phyloP scores from a whole-genome alignment of 2,329 filamentous ascomycete genomes.

The Macrophomina phaseolina region DNA sequence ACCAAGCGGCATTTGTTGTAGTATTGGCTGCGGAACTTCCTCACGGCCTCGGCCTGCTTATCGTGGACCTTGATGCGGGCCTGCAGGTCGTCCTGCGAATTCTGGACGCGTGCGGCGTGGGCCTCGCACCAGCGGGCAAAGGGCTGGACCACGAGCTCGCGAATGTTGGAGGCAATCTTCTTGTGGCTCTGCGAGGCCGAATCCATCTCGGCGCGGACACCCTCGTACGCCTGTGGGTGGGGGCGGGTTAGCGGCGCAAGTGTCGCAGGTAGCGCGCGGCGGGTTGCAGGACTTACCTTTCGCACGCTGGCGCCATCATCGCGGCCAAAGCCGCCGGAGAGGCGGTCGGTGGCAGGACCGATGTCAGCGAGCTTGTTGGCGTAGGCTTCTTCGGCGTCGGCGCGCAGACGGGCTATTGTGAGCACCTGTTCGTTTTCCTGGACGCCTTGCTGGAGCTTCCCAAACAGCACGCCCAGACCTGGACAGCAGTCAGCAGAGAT shows the following conservation, averaged over 20 bases:
- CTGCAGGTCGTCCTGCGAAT: constrained; percentile 94
- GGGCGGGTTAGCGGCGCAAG: constrained; percentile 33
- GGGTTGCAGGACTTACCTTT: constrained; percentile 67
- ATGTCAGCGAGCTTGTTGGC: constrained; percentile 82
- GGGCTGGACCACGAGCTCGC: constrained; percentile 91
- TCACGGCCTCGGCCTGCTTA: constrained; percentile 85
- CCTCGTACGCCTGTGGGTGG: constrained; percentile 79
- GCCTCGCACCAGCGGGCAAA: constrained; percentile 97
- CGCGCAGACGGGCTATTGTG: constrained; percentile 89
- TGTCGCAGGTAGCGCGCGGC: constrained; percentile 2
- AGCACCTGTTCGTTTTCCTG: constrained; percentile 94
- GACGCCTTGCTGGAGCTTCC: constrained; percentile 95
- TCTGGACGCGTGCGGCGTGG: constrained; percentile 87
- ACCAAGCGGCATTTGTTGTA: constrained; percentile 98
- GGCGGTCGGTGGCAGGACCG: constrained; percentile 78
- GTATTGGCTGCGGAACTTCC: constrained; percentile 93
- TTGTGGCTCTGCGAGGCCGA: constrained; percentile 88
- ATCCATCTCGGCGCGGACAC: constrained; percentile 89
- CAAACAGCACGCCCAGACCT: constrained; percentile 89
- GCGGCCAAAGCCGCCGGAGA: constrained; percentile 80
- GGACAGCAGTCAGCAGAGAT: constrained; percentile 35
- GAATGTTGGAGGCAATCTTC: constrained; percentile 95
- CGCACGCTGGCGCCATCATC: constrained; percentile 96
- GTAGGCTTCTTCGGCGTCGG: constrained; percentile 92
- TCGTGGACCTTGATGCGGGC: constrained; percentile 89